Base-by-base conservation (phyloP, 2,329 filamentous ascomycete species). In the Penicillium sp. region DNA sequence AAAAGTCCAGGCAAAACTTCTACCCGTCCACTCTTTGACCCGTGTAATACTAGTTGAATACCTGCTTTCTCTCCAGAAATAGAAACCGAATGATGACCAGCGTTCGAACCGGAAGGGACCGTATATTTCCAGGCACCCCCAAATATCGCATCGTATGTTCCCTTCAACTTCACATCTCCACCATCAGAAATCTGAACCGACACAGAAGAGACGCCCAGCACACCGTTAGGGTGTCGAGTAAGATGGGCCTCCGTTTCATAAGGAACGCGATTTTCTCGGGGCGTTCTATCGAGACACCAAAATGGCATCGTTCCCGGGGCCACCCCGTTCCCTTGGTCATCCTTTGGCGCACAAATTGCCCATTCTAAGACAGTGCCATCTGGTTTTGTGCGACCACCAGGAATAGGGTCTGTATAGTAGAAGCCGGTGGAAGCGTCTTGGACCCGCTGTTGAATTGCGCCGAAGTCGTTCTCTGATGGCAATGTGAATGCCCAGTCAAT, bases 401-500 rank as follows among this genome's bases (percentile, higher is more conserved):
- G 27, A 4, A 54, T 54, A 8, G 56, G 58, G 19, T 56, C 35
- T 9, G 53, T 55, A 44, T 61, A 61, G 16, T 21, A 54, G 16
- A 53, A 24, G 8, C 35, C 29, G 4, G 49, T 47, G 2, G 46
- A 27, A 9, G 45, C 48, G n/a, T 29, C 19, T 27, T 39, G n/a
- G 35, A 54, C 37, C 22, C 52, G 52, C 11, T 58, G 46, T 22
- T 61, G 54, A 16, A 64, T 46, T n/a, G 49, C 27, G 2, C 7
- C 24, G 21, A 64, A 64, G 33, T 61, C 56, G 11, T 22, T 49
- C n/a, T 56, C 55, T 6, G 62, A 46, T 3, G 53, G 58, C 19
- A 57, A 49, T 13, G 62, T 64, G 51, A 64, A 61, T 6, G 62
- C 62, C 62, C 62, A 64, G 44, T 64, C 62, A 16, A 64, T 58